Evolutionary conservation across 371 early-diverging fungal genomes (phyloP), one percentile per base, ranked within the genome.

Genomic region (Dichotomocladium elegans): DNA sequence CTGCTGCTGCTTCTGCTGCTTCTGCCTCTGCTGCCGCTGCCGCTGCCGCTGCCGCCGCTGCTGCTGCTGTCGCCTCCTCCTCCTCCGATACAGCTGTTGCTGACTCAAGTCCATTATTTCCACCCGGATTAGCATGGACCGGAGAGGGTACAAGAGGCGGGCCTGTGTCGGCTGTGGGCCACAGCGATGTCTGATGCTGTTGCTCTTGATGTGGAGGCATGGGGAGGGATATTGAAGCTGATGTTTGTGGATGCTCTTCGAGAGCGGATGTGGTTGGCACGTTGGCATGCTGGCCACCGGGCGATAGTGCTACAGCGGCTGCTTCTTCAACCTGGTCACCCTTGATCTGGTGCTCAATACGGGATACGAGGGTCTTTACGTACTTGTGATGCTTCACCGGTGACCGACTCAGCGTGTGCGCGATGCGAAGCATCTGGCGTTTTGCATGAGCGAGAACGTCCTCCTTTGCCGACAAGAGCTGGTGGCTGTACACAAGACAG

Each of bases 381-480:
- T 69, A 63, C 22, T 70, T 72, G 50, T 76, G 76, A 33, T 70
- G 68, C 26, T 61, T 52, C 3, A 76, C 68, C 33, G 76, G 76
- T 0, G 72, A 67, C 17, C 40, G 29, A 1, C 45, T 12, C 17
- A 74, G 54, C 4, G 68, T 40, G 1, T 51, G 41, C 3, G 63
- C 67, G n/a, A 68, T 59, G 27, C 57, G 59, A 28, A 42, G 34
- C 50, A 74, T 53, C 22, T 71, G 63, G 10, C 33, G 47, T 22
- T 47, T 50, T 8, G 71, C 55, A 51, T 63, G 60, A 6, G 31
- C 31, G 7, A 31, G 26, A 7, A 42, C 45, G 0, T 24, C 45
- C 9, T 30, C 22, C 19, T 53, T 53, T 25, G 27, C 35, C 10
- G 53, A 53, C 26, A 27, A 27, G 10, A 62, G 42, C 31, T 63